A percentile compares a stretch with the other conserved stretches of the same genome.
Conservation (phyloP, 257 asterid genomes). For the Jasminum sambac region DNA sequence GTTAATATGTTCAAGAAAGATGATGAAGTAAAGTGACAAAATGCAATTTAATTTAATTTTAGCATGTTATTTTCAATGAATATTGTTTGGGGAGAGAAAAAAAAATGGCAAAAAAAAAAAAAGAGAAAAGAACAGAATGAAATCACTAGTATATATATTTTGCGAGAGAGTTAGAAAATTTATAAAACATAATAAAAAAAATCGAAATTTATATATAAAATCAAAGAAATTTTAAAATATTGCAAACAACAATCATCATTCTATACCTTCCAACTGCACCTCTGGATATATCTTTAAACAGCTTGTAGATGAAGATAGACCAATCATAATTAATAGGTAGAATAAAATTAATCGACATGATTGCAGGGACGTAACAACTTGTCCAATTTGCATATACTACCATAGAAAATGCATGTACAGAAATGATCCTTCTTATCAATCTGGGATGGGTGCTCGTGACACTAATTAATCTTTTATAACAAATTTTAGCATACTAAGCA, state of each 20-base stretch:
- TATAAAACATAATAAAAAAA: too few species aligned
- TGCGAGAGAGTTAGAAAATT: too few species aligned
- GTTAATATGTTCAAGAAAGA: neutral
- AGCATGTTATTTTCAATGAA: too few species aligned
- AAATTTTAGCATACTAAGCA: too few species aligned
- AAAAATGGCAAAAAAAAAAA: neutral
- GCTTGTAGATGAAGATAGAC: neutral
- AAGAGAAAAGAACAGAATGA: neutral
- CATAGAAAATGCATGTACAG: neutral
- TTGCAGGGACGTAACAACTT: neutral
- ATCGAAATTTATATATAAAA: too few species aligned
- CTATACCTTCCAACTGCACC: too few species aligned
- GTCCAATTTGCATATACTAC: too few species aligned
- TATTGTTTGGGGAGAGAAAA: neutral
- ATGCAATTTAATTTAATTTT: neutral
- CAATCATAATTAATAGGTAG: neutral
- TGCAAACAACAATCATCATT: too few species aligned
- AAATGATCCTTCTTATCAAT: neutral
- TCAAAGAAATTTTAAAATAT: too few species aligned
- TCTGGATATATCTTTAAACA: neutral
- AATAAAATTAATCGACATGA: neutral
- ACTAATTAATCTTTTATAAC: too few species aligned
- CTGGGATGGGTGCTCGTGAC: too few species aligned
- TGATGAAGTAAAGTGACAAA: neutral
- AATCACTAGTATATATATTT: neutral